phyloP scores from a whole-genome alignment of 164 flowering plant species.

The Tetracentron sinense region DNA sequence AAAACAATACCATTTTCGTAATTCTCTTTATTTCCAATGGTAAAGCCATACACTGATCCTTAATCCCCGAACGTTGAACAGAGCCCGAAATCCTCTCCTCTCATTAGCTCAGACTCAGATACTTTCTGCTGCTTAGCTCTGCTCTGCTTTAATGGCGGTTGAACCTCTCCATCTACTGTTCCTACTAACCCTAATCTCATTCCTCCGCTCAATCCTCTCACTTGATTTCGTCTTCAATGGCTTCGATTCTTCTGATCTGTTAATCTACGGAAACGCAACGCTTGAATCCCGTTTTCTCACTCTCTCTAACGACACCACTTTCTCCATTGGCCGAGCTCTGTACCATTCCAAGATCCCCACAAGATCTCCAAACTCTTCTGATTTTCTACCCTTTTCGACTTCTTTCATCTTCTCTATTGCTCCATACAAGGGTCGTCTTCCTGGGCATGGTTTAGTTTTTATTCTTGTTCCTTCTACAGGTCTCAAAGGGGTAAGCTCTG shows the following conservation, averaged over 20 bases:
- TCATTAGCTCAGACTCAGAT: too few relatives aligned
- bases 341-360: conserved; percentile 39
- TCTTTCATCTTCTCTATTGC: conserved; percentile 41
- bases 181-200: too few relatives aligned
- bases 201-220: conserved; percentile 16
- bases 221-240: conserved; percentile 52
- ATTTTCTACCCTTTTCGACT: conserved; percentile 30
- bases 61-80: too few relatives aligned
- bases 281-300: conserved; percentile 34
- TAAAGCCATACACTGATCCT: too few relatives aligned
- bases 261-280: conserved; percentile 42
- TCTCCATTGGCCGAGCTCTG: conserved; percentile 55
- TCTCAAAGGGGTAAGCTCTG: conserved; percentile 15
- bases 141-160: too few relatives aligned
- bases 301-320: conserved; percentile 35
- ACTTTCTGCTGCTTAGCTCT: too few relatives aligned
- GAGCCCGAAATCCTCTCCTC: too few relatives aligned
- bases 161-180: too few relatives aligned
- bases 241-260: conserved; percentile 36
- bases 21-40: too few relatives aligned
- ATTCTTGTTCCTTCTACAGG: conserved; percentile 26
- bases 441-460: conserved; percentile 39
- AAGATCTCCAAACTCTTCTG: conserved; percentile 30
- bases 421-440: conserved; percentile 10
- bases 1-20: too few relatives aligned